Conservation (phyloP, 1,139 yeast species). For the Hyphopichia pseudoburtonii region DNA sequence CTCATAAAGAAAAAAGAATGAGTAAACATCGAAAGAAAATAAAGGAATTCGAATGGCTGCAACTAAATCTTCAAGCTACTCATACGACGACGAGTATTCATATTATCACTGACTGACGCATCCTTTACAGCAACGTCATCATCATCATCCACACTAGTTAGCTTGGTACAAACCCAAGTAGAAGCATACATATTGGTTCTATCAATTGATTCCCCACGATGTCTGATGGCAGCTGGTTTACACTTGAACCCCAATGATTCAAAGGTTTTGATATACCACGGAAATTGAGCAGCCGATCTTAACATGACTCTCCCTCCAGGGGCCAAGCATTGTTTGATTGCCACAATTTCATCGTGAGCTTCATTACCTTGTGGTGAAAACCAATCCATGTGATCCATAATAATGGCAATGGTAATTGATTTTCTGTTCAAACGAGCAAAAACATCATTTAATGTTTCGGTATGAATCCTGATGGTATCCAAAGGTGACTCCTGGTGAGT, state of each 20-base stretch:
- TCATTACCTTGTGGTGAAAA: slow-evolving; percentile 66
- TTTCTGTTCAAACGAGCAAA: slow-evolving; percentile 61
- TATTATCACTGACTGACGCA: slow-evolving; percentile 3
- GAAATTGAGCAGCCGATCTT: slow-evolving; percentile 70
- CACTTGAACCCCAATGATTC: slow-evolving; percentile 67
- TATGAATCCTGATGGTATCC: slow-evolving; percentile 72
- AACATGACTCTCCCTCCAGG: slow-evolving; percentile 73
- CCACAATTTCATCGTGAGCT: slow-evolving; percentile 65
- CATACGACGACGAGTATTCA: slow-evolving; percentile 25
- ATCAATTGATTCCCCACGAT: slow-evolving; percentile 64
- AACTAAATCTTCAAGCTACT: slow-evolving; percentile 39
- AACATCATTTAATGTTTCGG: slow-evolving; percentile 77
- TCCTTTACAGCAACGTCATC: slow-evolving; percentile 7
- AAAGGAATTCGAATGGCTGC: too few relatives aligned
- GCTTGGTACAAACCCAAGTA: slow-evolving; percentile 80
- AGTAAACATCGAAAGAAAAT: not conserved
- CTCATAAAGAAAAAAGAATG: not conserved
- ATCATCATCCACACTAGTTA: slow-evolving; percentile 15
- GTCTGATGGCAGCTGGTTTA: slow-evolving; percentile 67
- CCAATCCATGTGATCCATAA: slow-evolving; percentile 96
- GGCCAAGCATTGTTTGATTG: slow-evolving; percentile 61
- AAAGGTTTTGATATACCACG: slow-evolving; percentile 76
- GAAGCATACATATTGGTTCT: slow-evolving; percentile 87
- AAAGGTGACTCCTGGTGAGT: slow-evolving; percentile 39
- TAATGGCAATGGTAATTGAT: slow-evolving; percentile 72